A percentile compares a stretch with the other conserved stretches of the same genome.
phyloP scores from a whole-genome alignment of 352 stramenopile species.

The Pythium rishiriense region DNA sequence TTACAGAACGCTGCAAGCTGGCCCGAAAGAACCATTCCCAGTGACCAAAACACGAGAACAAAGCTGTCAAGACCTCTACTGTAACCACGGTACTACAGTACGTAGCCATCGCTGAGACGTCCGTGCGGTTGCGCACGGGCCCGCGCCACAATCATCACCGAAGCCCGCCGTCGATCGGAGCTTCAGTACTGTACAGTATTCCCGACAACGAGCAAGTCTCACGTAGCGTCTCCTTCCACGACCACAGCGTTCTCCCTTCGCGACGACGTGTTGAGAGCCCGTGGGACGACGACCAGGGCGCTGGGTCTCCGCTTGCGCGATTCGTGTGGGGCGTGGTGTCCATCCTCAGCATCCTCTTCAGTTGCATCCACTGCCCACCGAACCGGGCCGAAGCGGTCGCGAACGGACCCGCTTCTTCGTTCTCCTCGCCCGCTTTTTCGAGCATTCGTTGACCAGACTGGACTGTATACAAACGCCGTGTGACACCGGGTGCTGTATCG shows the following conservation, averaged over 20 bases:
- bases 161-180: neutral
- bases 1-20: slow-evolving; percentile 2
- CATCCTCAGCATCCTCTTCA: neutral
- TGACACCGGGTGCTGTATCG: neutral
- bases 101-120: neutral
- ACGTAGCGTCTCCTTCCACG: too few species aligned
- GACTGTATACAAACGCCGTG: neutral
- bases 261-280: too few species aligned
- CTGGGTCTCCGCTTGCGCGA: too few species aligned
- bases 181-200: neutral
- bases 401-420: neutral
- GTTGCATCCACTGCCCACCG: neutral
- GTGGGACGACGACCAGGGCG: too few species aligned
- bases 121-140: neutral
- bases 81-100: neutral
- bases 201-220: neutral
- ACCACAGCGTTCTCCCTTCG: too few species aligned
- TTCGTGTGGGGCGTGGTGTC: neutral
- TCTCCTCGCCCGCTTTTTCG: neutral
- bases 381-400: neutral
- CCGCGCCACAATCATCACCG: neutral
- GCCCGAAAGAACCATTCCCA: neutral
- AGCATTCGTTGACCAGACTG: too few species aligned
- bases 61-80: neutral
- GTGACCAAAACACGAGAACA: slow-evolving; percentile 7